Conservation (phyloP, 164 flowering plant genomes). For the Annona cherimola region DNA sequence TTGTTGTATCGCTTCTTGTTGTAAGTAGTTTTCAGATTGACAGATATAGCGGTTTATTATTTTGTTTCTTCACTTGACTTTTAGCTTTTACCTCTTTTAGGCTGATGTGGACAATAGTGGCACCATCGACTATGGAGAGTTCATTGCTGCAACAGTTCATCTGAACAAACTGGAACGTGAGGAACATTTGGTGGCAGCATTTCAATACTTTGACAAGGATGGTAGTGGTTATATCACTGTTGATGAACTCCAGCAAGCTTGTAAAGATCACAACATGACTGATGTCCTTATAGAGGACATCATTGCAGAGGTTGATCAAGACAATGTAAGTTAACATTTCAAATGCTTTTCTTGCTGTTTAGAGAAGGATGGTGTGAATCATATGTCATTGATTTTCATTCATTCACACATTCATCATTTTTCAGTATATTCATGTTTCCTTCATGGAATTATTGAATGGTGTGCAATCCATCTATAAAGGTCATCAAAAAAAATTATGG, state of each 20-base stretch:
- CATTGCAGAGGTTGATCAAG: conserved; percentile 94
- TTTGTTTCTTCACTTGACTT: not conserved
- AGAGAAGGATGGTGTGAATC: not conserved
- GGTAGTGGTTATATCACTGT: conserved; percentile 92
- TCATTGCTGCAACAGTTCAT: conserved; percentile 91
- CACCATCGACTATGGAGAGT: conserved; percentile 92
- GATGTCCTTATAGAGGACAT: conserved; percentile 82
- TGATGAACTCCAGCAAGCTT: conserved; percentile 96
- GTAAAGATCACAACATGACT: conserved; percentile 77
- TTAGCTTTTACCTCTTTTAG: conserved; percentile 31
- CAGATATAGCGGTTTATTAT: not conserved
- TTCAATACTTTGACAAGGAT: conserved; percentile 90
- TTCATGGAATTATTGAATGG: not conserved
- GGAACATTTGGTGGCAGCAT: conserved; percentile 91
- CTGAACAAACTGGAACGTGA: conserved; percentile 95
- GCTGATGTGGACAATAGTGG: conserved; percentile 99
- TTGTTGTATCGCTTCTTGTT: not conserved
- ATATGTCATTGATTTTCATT: not conserved
- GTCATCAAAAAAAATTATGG: not conserved
- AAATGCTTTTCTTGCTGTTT: not conserved
- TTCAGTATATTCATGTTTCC: not conserved
- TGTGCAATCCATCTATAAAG: not conserved
- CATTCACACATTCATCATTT: not conserved
- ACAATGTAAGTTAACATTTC: conserved; percentile 55
- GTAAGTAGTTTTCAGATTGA: not conserved